Evolutionary conservation across 208 protist species (phyloP).

Genomic region (Trypanosoma cruzi): DNA sequence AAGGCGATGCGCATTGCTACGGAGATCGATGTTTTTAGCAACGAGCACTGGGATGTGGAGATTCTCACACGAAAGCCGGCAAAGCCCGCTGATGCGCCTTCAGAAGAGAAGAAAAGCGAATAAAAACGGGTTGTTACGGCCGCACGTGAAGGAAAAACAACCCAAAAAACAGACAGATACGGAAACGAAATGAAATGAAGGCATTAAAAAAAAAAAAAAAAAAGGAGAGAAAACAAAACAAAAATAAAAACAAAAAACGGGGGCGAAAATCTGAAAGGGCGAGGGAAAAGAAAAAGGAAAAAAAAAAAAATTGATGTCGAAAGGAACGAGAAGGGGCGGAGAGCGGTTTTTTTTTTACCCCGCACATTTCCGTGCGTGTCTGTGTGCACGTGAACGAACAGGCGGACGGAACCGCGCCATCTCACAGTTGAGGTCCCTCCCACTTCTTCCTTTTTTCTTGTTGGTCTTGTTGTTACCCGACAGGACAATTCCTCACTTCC

Average conservation of each 20-base stretch:
- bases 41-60: constrained; percentile 94
- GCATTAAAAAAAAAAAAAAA: background rate
- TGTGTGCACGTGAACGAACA: too few species aligned
- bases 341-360: too few species aligned
- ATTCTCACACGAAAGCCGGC: constrained; percentile 46
- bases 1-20: constrained; percentile 96
- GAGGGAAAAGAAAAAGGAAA: too few species aligned
- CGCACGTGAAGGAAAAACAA: constrained; percentile 1
- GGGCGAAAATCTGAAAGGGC: too few species aligned
- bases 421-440: background rate
- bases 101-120: constrained; percentile 27
- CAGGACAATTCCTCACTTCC: too few species aligned
- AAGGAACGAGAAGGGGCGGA: too few species aligned
- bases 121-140: constrained; percentile 19
- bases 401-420: background rate
- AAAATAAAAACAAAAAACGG: background rate
- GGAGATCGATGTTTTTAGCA: constrained; percentile 96
- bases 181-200: constrained; percentile 3
- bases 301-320: too few species aligned
- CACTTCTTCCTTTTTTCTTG: background rate
- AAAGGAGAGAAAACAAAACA: background rate
- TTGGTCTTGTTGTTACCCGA: background rate
- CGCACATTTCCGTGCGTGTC: too few species aligned
- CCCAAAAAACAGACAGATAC: constrained; percentile 14
- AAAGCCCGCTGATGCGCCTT: background rate